phyloP scores from a whole-genome alignment of 495 filamentous ascomycete genomes.

The Hypoxylon lienhwacheense region DNA sequence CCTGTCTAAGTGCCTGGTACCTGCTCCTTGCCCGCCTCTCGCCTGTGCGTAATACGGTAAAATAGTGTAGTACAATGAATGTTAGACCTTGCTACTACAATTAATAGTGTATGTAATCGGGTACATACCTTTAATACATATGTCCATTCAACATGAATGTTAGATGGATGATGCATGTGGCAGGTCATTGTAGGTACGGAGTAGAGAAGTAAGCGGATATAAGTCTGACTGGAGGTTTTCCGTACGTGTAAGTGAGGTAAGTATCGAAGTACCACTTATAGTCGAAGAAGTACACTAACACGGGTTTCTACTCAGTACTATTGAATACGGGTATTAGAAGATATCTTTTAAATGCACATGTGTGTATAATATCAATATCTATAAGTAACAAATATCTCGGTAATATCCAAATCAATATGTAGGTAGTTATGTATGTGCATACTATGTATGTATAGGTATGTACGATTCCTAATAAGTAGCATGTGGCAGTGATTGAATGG shows the following conservation, averaged over 20 bases:
- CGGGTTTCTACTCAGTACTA: too few species aligned
- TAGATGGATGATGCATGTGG: too few species aligned
- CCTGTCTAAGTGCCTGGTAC: conserved; percentile 26
- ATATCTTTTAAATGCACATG: too few species aligned
- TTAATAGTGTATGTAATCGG: neutral
- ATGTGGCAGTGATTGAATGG: conserved; percentile 7
- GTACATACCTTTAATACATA: neutral
- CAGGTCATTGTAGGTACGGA: too few species aligned
- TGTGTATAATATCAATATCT: too few species aligned
- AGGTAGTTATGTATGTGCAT: neutral
- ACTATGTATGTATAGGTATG: neutral
- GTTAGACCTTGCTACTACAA: too few species aligned
- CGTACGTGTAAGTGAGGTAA: conserved; percentile 8
- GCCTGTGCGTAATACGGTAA: conserved; percentile 35
- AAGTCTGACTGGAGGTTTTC: conserved; percentile 6
- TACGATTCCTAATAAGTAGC: conserved; percentile 1
- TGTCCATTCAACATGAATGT: neutral
- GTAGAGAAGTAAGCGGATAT: neutral
- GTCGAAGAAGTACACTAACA: too few species aligned
- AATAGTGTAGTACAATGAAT: too few species aligned
- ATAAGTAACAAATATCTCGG: too few species aligned
- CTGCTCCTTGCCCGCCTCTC: conserved; percentile 14
- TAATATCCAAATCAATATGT: too few species aligned
- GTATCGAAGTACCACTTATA: too few species aligned
- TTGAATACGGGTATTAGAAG: too few species aligned